Evolutionary conservation across 345 rosid species (phyloP).

Genomic region (Odontarrhena argentea): DNA sequence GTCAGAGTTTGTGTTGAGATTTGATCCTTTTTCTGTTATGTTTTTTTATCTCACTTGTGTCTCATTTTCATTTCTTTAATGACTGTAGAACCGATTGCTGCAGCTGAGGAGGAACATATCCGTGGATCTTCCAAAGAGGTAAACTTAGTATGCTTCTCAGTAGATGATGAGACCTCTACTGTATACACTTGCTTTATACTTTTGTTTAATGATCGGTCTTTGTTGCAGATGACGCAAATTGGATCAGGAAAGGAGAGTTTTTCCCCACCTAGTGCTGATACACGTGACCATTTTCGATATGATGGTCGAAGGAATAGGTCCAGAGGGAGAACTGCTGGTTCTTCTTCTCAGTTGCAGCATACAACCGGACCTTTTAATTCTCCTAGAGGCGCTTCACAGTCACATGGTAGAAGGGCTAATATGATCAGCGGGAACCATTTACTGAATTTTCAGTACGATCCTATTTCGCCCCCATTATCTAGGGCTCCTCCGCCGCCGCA

Average conservation of each 20-base stretch:
- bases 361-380: conserved; percentile 42
- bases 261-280: conserved; percentile 42
- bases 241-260: conserved; percentile 43
- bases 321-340: conserved; percentile 52
- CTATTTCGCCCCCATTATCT: conserved; percentile 62
- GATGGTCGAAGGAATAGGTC: conserved; percentile 47
- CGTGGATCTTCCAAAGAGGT: conserved; percentile 40
- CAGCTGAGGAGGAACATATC: conserved; percentile 33
- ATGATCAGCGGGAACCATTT: conserved; percentile 77
- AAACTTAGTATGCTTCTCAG: not conserved
- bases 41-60: not conserved
- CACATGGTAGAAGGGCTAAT: conserved; percentile 71
- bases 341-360: conserved; percentile 46
- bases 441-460: conserved; percentile 93
- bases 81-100: conserved; percentile 34
- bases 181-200: not conserved
- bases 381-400: conserved; percentile 49
- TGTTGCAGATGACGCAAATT: conserved; percentile 59
- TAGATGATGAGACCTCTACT: not conserved
- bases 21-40: not conserved
- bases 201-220: not conserved
- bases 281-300: conserved; percentile 33
- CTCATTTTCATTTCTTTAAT: not conserved
- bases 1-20: too few relatives aligned
- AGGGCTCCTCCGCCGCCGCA: conserved; percentile 58